phyloP scores from a whole-genome alignment of 2,329 filamentous ascomycete genomes.

The Diaporthe sp. region DNA sequence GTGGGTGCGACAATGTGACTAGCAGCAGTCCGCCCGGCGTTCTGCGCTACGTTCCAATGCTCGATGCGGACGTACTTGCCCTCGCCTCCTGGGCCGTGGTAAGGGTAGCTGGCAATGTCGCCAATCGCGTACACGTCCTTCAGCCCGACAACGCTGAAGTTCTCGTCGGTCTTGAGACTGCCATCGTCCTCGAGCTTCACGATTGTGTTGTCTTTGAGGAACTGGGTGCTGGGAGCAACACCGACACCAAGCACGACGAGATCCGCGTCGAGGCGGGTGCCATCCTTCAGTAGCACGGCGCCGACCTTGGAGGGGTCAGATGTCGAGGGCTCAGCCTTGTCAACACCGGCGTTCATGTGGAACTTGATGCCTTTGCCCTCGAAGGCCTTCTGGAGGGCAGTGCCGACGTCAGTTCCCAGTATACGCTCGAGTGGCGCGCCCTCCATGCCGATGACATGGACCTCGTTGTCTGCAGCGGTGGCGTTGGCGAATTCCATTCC shows the following conservation, averaged over 20 bases:
- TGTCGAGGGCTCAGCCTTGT: conserved; percentile 81
- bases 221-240: conserved; percentile 87
- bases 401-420: conserved; percentile 85
- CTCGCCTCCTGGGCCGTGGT: conserved; percentile 87
- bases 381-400: conserved; percentile 81
- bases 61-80: conserved; percentile 86
- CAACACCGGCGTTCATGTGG: conserved; percentile 83
- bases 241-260: conserved; percentile 93
- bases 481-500: conserved; percentile 98
- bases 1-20: conserved; percentile 79
- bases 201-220: conserved; percentile 78
- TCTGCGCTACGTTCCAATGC: conserved; percentile 99
- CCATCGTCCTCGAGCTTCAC: conserved; percentile 84
- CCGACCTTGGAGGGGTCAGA: conserved; percentile 81
- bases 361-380: conserved; percentile 94
- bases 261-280: conserved; percentile 86
- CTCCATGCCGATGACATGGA: conserved; percentile 92
- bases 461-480: conserved; percentile 81
- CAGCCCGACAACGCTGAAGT: conserved; percentile 81
- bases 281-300: conserved; percentile 85
- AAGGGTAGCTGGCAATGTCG: conserved; percentile 95
- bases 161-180: conserved; percentile 85
- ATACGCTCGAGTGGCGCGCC: conserved; percentile 86
- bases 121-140: conserved; percentile 92
- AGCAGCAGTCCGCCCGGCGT: conserved; percentile 85